Evolutionary conservation across 2,329 filamentous ascomycete species (phyloP).

Genomic region (Pyrenochaeta sp.): DNA sequence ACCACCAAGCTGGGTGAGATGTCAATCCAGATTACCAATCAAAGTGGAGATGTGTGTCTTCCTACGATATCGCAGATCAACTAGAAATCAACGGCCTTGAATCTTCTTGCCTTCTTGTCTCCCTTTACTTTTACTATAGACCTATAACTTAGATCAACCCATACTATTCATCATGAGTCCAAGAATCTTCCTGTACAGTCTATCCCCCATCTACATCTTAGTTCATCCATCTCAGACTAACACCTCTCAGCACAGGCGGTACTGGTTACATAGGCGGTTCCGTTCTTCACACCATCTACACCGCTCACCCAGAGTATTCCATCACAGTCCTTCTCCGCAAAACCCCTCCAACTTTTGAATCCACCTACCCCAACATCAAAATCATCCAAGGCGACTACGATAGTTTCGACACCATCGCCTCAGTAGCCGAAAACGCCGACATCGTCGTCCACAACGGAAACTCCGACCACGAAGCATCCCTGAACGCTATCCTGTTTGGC

Average conservation of each 20-base stretch:
- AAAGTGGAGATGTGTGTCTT: background rate
- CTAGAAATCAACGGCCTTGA: background rate
- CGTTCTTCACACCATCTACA: constrained; percentile 56
- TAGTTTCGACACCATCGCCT: constrained; percentile 53
- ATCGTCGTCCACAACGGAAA: constrained; percentile 56
- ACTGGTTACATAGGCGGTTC: constrained; percentile 65
- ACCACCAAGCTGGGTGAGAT: background rate
- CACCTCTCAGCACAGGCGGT: constrained; percentile 55
- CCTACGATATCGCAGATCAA: background rate
- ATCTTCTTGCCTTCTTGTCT: background rate
- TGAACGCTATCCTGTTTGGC: constrained; percentile 60
- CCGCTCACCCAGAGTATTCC: constrained; percentile 57
- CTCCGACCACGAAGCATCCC: constrained; percentile 38
- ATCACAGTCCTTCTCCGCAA: constrained; percentile 57
- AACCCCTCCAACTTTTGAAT: constrained; percentile 35
- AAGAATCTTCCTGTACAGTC: constrained; percentile 42
- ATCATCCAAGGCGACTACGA: constrained; percentile 61
- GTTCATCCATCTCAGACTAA: background rate
- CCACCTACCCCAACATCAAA: constrained; percentile 52
- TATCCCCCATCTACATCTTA: too few relatives aligned
- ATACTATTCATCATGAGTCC: constrained; percentile 32
- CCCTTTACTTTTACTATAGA: background rate
- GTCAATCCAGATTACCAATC: constrained; percentile 1
- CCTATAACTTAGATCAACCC: background rate
- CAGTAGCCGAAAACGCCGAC: constrained; percentile 58